phyloP scores from a whole-genome alignment of 1,284 basidiomycete genomes.

The Cerioporus squamosus region DNA sequence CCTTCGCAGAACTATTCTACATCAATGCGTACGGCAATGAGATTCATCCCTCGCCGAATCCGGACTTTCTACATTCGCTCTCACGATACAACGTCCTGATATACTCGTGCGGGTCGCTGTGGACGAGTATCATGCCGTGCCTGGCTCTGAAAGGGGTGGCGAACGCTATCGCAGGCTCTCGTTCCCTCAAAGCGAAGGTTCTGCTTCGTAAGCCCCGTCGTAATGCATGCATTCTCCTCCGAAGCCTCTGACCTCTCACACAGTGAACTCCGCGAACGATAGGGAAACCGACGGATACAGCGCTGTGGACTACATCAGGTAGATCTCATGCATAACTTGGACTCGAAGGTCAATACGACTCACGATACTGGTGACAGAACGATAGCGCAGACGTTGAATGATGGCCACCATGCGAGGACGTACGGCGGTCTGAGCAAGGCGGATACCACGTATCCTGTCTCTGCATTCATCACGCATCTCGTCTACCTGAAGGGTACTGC shows the following conservation, averaged over 20 bases:
- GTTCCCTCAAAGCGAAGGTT: conserved; percentile 78
- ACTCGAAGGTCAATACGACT: not conserved
- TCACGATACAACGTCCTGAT: conserved; percentile 73
- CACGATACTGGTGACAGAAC: conserved; percentile 47
- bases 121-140: conserved; percentile 93
- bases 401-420: conserved; percentile 52
- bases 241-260: conserved; percentile 9
- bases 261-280: conserved; percentile 91
- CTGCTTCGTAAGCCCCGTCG: conserved; percentile 65
- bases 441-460: conserved; percentile 66
- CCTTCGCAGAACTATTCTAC: conserved; percentile 76
- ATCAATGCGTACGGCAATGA: conserved; percentile 94
- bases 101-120: conserved; percentile 92
- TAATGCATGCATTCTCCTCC: not conserved
- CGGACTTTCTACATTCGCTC: conserved; percentile 76
- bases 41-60: conserved; percentile 88
- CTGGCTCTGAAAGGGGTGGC: conserved; percentile 87
- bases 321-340: conserved; percentile 14
- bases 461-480: conserved; percentile 84
- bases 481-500: conserved; percentile 71
- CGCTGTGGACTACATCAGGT: conserved; percentile 86
- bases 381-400: conserved; percentile 74
- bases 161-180: conserved; percentile 77
- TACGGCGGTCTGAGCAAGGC: conserved; percentile 58
- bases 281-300: conserved; percentile 89